Conservation (phyloP, 306 rosid genomes). For the Cucurbita pepo region DNA sequence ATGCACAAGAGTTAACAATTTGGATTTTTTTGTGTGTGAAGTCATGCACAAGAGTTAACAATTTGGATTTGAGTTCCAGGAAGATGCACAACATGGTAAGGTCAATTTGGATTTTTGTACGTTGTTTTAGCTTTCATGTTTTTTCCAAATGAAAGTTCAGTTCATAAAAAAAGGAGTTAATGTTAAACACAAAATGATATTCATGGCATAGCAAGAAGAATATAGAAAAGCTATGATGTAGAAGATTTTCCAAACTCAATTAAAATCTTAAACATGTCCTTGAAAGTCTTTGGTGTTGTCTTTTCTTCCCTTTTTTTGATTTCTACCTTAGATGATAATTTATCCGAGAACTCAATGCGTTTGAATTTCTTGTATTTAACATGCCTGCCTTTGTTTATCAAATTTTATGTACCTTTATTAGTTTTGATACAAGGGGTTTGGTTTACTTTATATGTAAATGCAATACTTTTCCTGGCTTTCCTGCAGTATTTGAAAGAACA, state of each 20-base stretch:
- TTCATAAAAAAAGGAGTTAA: too few species aligned
- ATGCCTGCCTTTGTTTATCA: not conserved
- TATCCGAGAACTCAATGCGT: not conserved
- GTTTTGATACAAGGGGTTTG: not conserved
- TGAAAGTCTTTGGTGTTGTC: not conserved
- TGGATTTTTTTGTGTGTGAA: too few species aligned
- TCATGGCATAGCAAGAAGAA: not conserved
- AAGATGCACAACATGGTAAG: too few species aligned
- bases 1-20: too few species aligned
- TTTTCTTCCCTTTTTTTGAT: not conserved
- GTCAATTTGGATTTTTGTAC: too few species aligned
- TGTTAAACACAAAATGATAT: not conserved
- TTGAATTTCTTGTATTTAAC: not conserved
- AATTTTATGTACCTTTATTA: not conserved
- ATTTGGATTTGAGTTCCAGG: too few species aligned
- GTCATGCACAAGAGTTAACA: too few species aligned
- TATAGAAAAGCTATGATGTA: not conserved
- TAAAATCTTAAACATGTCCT: not conserved
- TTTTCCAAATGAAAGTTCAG: too few species aligned
- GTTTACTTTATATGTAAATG: not conserved
- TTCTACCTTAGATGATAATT: not conserved
- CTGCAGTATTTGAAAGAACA: constrained; percentile 97
- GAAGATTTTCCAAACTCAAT: not conserved
- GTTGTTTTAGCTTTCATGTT: too few species aligned
- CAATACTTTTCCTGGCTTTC: constrained; percentile 15